Base-by-base conservation (phyloP, 1,284 basidiomycete genomes). In the Salmacisia buchloeana region DNA sequence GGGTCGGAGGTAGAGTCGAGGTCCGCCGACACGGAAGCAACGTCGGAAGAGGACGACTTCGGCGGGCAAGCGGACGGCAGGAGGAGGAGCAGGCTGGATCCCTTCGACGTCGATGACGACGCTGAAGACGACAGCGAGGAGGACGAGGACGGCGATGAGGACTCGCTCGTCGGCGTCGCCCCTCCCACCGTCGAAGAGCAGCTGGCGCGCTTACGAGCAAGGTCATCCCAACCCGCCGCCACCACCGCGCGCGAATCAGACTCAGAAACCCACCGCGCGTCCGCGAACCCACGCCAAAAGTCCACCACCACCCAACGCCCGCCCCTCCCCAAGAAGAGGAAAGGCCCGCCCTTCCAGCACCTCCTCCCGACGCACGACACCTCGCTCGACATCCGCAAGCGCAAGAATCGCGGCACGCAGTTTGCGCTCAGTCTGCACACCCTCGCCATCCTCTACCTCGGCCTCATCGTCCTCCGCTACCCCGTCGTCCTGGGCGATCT, bases 401-500 rank as follows among this genome's bases (percentile, higher is more conserved):
- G n/a, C 36, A 39, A n/a, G 36, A 9, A 39, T 9, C n/a, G 36
- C n/a, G 36, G 10, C 36, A 10, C 10, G 36, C 10, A 39, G 36
- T 39, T 9, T 39, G 36, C 10, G 36, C 27, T 59, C 3, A 10
- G 15, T 25, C 27, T 31, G 12, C 34, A 12, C 25, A 43, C 38
- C 15, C 39, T 59, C 25, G 65, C 67, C 25, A 73, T 76, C 60
- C 60, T 76, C 35, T 74, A 76, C 34, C 66, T 73, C 3, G 58
- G 70, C 2, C 58, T 76, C n/a, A 58, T 70, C 34, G 57, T 67
- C 25, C 64, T 71, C 57, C 66, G 73, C 38, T 61, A 75, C 0
- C 74, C 74, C 23, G 58, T 76, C 45, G 58, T 69, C 4, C 71
- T 72, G 68, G 43, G 52, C 15, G 74, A 75, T 49, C 57, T 75